Conservation (phyloP, 805 yeast genomes). For the Wickerhamomyces alni region DNA sequence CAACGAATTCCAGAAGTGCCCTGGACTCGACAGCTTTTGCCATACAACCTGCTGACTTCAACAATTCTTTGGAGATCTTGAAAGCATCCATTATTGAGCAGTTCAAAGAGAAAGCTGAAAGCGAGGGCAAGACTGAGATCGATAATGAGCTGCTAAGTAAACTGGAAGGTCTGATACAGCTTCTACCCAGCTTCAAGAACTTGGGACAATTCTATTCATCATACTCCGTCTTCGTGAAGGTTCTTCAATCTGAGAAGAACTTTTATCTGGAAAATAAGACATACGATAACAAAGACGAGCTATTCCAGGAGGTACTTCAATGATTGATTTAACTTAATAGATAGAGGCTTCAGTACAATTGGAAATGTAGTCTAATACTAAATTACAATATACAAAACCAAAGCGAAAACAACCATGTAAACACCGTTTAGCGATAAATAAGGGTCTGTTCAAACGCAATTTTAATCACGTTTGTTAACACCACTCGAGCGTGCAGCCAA, state of each 20-base stretch:
- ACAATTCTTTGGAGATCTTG: constrained; percentile 36
- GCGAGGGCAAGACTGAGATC: constrained; percentile 23
- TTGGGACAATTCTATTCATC: constrained; percentile 43
- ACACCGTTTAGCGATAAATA: no score
- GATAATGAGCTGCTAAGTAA: constrained; percentile 34
- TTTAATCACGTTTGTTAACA: no score
- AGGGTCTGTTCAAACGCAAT: no score
- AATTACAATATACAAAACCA: neutral
- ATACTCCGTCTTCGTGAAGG: constrained; percentile 44
- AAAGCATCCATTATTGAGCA: constrained; percentile 40
- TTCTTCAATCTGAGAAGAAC: constrained; percentile 32
- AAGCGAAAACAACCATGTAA: no score
- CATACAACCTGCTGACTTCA: constrained; percentile 28
- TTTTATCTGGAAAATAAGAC: constrained; percentile 26
- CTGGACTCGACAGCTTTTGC: constrained; percentile 6
- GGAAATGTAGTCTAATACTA: no score
- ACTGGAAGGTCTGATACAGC: constrained; percentile 40
- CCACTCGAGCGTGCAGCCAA: neutral
- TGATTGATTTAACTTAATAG: neutral
- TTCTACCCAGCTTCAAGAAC: constrained; percentile 49
- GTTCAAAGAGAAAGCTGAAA: constrained; percentile 21
- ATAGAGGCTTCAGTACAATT: no score
- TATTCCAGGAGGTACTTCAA: constrained; percentile 12
- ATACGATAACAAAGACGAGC: constrained; percentile 18
- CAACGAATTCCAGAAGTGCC: constrained; percentile 11